A percentile compares a stretch with the other conserved stretches of the same genome.
Conservation (phyloP, 2,329 filamentous ascomycete species). For the Calonectria hawksworthii region DNA sequence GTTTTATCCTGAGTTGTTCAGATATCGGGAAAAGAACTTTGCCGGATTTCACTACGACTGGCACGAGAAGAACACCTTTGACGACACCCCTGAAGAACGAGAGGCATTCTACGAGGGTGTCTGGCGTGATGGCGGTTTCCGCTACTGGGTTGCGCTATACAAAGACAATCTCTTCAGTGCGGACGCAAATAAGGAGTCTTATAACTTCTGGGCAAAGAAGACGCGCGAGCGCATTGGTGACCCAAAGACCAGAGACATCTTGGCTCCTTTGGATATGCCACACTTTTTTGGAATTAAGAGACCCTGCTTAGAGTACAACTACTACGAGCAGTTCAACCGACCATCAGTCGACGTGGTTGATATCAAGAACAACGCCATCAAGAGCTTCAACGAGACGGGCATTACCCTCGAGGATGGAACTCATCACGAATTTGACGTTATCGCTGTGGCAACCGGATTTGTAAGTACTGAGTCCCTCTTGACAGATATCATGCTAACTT, state of each 20-base stretch:
- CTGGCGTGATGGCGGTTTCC: constrained; percentile 68
- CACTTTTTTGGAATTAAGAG: constrained; percentile 70
- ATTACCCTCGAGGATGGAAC: constrained; percentile 57
- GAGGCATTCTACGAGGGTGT: constrained; percentile 62
- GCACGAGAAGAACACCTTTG: constrained; percentile 67
- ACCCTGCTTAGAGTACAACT: constrained; percentile 57
- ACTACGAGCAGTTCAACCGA: constrained; percentile 64
- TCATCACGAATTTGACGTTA: constrained; percentile 58
- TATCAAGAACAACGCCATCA: constrained; percentile 56
- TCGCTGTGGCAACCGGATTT: constrained; percentile 62
- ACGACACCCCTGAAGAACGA: constrained; percentile 64
- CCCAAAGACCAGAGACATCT: constrained; percentile 61
- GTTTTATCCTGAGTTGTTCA: constrained; percentile 66
- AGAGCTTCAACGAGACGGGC: constrained; percentile 57
- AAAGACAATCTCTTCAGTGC: constrained; percentile 62
- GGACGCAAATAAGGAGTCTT: constrained; percentile 66
- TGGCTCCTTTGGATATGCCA: constrained; percentile 66
- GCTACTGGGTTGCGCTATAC: constrained; percentile 67
- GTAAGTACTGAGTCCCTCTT: constrained; percentile 45
- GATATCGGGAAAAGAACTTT: constrained; percentile 65
- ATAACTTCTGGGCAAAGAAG: constrained; percentile 69
- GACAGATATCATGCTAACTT: constrained; percentile 17
- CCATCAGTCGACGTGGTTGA: constrained; percentile 59
- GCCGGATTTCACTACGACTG: constrained; percentile 72
- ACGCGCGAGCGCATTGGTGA: constrained; percentile 64